phyloP scores from a whole-genome alignment of 1,284 basidiomycete species.

The Malassezia japonica region DNA sequence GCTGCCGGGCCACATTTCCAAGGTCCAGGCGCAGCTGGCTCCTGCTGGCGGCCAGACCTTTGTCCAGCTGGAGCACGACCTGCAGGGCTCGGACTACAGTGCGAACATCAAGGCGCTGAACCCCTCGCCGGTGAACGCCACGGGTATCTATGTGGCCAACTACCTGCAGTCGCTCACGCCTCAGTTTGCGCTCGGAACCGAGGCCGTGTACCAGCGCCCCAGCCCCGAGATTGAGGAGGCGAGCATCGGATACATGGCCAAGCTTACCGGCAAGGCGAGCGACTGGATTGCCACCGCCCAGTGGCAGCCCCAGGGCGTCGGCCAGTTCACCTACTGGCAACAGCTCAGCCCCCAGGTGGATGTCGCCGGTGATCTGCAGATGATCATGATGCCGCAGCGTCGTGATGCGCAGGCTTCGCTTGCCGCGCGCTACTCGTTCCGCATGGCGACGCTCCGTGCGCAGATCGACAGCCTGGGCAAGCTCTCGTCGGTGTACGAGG shows the following conservation, averaged over 20 bases:
- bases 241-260: conserved; percentile 75
- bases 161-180: conserved; percentile 92
- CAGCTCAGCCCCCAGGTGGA: conserved; percentile 93
- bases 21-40: conserved; percentile 77
- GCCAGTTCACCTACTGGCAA: conserved; percentile 94
- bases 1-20: conserved; percentile 69
- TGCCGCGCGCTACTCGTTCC: conserved; percentile 91
- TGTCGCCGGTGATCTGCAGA: conserved; percentile 85
- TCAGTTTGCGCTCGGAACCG: conserved; percentile 79
- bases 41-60: conserved; percentile 28
- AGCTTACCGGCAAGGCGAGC: conserved; percentile 52
- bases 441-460: conserved; percentile 61
- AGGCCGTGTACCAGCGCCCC: conserved; percentile 73
- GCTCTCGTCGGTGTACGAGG: conserved; percentile 86
- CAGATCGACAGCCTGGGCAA: conserved; percentile 54
- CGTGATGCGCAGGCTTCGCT: conserved; percentile 85
- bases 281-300: conserved; percentile 74
- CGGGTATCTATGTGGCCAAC: conserved; percentile 88
- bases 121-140: conserved; percentile 71
- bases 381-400: conserved; percentile 57
- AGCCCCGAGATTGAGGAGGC: conserved; percentile 56
- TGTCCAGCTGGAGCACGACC: conserved; percentile 86
- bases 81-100: conserved; percentile 76
- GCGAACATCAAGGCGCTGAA: conserved; percentile 85
- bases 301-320: conserved; percentile 66